These are phyloP conservation scores for Russula dissimulans DNA, from an alignment of 768 basidiomycete genomes.

Conservation along the genomic window DNA sequence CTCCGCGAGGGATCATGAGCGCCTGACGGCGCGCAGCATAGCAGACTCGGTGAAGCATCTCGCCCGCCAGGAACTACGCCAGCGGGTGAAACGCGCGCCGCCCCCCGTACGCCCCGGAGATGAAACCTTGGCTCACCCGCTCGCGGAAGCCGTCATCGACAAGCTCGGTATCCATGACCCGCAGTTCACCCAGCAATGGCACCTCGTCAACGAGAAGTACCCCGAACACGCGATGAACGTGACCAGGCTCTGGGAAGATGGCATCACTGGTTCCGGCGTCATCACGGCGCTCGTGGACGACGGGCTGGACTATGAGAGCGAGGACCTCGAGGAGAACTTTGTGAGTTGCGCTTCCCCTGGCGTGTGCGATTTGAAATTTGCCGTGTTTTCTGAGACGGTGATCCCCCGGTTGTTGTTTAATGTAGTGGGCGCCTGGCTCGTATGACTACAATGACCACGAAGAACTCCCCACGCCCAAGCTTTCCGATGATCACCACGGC, in stretches of 20 bases:
- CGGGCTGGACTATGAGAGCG: constrained; percentile 82
- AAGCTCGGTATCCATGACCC: constrained; percentile 73
- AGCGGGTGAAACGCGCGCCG: constrained; percentile 66
- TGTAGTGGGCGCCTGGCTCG: constrained; percentile 75
- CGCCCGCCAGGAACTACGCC: constrained; percentile 53
- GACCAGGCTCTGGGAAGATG: constrained; percentile 85
- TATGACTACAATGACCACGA: constrained; percentile 96
- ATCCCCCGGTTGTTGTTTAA: background rate
- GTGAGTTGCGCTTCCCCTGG: constrained; percentile 40
- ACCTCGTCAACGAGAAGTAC: constrained; percentile 79
- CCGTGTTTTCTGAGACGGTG: background rate
- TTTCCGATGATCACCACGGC: constrained; percentile 91
- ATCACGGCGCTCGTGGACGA: constrained; percentile 90
- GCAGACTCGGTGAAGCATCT: constrained; percentile 52
- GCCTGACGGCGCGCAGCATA: constrained; percentile 33
- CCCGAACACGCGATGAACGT: constrained; percentile 87
- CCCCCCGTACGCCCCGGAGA: constrained; percentile 38
- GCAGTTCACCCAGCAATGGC: constrained; percentile 83
- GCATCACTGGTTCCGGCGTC: constrained; percentile 79
- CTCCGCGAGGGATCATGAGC: constrained; percentile 34
- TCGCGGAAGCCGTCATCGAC: constrained; percentile 41
- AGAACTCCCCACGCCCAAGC: constrained; percentile 74
- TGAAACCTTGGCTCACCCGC: constrained; percentile 25
- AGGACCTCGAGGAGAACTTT: constrained; percentile 86
- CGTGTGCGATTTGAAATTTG: background rate